A percentile compares a stretch with the other conserved stretches of the same genome.
phyloP scores from a whole-genome alignment of 495 filamentous ascomycete species.

The Ascodesmis nigricans region DNA sequence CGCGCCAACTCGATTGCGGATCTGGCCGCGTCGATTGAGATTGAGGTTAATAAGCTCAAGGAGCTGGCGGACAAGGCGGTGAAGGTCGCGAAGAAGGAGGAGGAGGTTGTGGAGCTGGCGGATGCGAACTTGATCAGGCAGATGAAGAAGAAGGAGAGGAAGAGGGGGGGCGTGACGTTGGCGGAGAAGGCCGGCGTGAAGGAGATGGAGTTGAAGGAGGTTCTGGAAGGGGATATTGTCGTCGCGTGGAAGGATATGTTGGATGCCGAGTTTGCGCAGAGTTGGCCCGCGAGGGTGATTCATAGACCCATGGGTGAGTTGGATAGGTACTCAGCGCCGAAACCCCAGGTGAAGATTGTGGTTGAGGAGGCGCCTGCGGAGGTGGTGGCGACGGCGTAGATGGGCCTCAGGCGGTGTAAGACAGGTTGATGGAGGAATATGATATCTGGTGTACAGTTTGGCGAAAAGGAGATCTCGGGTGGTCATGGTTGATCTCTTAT shows the following conservation, averaged over 20 bases:
- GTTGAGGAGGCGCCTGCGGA: background rate
- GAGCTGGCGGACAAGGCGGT: too few species aligned
- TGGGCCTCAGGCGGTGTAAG: too few species aligned
- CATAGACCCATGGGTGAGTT: constrained; percentile 26
- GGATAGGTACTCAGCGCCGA: constrained; percentile 16
- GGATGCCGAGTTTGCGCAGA: constrained; percentile 40
- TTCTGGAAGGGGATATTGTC: constrained; percentile 25
- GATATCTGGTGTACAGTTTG: too few species aligned
- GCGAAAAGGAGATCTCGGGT: too few species aligned
- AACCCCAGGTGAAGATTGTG: background rate
- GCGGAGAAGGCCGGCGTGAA: constrained; percentile 8
- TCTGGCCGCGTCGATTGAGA: constrained; percentile 50
- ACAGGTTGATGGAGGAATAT: too few species aligned
- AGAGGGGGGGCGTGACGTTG: constrained; percentile 17
- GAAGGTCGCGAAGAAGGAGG: constrained; percentile 27
- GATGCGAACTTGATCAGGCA: constrained; percentile 18
- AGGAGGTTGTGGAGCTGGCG: constrained; percentile 23
- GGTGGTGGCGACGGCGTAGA: background rate
- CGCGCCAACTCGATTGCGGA: constrained; percentile 77
- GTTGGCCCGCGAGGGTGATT: constrained; percentile 46
- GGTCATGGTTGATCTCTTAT: too few species aligned
- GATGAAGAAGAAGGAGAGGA: constrained; percentile 19
- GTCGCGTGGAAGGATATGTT: constrained; percentile 49
- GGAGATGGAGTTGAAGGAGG: constrained; percentile 14
- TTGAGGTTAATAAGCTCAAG: constrained; percentile 22